phyloP scores from a whole-genome alignment of 2,329 filamentous ascomycete species.

The Xylariaceae sp. region DNA sequence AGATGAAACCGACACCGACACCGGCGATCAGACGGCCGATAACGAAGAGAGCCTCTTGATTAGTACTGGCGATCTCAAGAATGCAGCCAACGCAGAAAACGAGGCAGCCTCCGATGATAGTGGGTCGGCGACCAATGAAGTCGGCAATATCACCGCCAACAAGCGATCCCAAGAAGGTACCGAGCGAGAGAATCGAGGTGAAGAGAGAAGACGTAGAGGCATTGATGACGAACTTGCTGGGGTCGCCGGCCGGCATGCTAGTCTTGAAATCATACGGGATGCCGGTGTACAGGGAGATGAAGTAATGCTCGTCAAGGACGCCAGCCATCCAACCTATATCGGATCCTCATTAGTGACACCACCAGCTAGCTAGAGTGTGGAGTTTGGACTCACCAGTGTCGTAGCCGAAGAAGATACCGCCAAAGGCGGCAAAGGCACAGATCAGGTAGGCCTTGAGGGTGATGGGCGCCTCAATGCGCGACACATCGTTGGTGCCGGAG shows the following conservation, averaged over 20 bases:
- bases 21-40: constrained; percentile 63
- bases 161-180: constrained; percentile 62
- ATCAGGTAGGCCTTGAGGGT: constrained; percentile 66
- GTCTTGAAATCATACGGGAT: constrained; percentile 30
- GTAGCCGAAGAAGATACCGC: constrained; percentile 75
- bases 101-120: constrained; percentile 56
- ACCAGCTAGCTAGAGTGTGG: not conserved
- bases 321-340: constrained; percentile 24
- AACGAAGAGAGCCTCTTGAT: constrained; percentile 52
- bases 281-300: constrained; percentile 41
- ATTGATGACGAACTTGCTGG: constrained; percentile 37
- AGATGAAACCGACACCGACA: constrained; percentile 64
- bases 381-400: constrained; percentile 55
- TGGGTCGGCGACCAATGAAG: constrained; percentile 56
- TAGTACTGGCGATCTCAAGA: constrained; percentile 53
- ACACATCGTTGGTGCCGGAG: constrained; percentile 46
- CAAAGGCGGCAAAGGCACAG: constrained; percentile 67
- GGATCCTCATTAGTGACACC: not conserved
- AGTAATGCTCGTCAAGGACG: constrained; percentile 28
- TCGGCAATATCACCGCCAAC: constrained; percentile 64
- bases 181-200: constrained; percentile 61
- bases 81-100: constrained; percentile 58
- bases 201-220: constrained; percentile 55
- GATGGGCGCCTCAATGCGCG: constrained; percentile 63
- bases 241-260: constrained; percentile 22